Evolutionary conservation across 805 yeast genomes (phyloP).

Genomic region (Starmerella potacharoeniae): DNA sequence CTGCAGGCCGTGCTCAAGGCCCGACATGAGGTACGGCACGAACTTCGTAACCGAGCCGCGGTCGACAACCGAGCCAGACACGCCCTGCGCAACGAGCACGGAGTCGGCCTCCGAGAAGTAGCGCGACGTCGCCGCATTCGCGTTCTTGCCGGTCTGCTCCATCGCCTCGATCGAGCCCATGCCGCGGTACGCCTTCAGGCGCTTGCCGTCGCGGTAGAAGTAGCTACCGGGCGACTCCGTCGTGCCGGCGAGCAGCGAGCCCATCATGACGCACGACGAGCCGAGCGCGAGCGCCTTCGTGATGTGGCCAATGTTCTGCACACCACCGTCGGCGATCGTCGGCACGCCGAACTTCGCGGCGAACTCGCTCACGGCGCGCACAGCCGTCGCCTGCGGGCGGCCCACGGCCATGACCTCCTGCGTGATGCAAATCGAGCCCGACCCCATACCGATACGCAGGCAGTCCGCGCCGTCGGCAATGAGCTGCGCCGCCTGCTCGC

Average conservation of each 20-base stretch:
- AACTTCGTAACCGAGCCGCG: conserved; percentile 91
- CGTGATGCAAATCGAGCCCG: conserved; percentile 97
- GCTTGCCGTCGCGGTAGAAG: conserved; percentile 95
- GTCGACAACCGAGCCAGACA: conserved; percentile 91
- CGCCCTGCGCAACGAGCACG: conserved; percentile 98
- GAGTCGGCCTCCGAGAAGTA: conserved; percentile 93
- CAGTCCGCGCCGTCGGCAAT: conserved; percentile 97
- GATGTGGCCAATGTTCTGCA: conserved; percentile 96
- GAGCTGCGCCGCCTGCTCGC: conserved; percentile 96
- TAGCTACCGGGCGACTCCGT: conserved; percentile 97
- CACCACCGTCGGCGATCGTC: conserved; percentile 98
- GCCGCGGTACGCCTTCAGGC: conserved; percentile 95
- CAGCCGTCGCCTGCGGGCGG: conserved; percentile 99
- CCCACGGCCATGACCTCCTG: conserved; percentile 99
- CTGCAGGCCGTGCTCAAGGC: conserved; percentile 97
- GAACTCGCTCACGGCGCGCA: conserved; percentile 83
- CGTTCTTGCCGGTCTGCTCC: conserved; percentile 78
- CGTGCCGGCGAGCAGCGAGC: conserved; percentile 98
- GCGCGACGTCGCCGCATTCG: conserved; percentile 96
- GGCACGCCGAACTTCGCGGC: conserved; percentile 95
- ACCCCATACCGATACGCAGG: conserved; percentile 98
- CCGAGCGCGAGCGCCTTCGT: conserved; percentile 94
- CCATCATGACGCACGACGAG: conserved; percentile 98
- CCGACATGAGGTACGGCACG: conserved; percentile 85
- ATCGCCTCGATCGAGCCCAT: conserved; percentile 99